Conservation (phyloP, 805 yeast species). For the Ogataea ramenticola region DNA sequence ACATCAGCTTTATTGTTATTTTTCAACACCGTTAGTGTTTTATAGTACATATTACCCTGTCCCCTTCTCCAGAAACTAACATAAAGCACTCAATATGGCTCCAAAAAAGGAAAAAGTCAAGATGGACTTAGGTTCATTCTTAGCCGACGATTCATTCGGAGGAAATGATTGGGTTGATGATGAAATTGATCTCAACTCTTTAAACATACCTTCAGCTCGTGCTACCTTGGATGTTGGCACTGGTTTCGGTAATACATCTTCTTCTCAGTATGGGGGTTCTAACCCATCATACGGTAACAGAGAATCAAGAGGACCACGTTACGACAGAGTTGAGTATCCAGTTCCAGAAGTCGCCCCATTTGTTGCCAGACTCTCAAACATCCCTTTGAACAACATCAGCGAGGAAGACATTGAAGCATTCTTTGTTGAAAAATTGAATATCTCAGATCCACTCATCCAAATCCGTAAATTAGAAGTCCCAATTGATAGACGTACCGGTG, state of each 20-base stretch:
- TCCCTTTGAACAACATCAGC: slow-evolving; percentile 75
- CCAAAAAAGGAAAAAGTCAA: slow-evolving; percentile 57
- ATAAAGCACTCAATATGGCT: slow-evolving; percentile 29
- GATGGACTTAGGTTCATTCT: slow-evolving; percentile 84
- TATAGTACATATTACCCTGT: background rate
- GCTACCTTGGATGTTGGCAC: slow-evolving; percentile 7
- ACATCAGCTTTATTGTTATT: background rate
- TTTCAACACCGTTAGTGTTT: background rate
- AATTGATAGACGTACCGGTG: slow-evolving; percentile 55
- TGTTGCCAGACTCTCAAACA: slow-evolving; percentile 81
- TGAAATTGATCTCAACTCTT: slow-evolving; percentile 52
- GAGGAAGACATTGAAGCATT: slow-evolving; percentile 60
- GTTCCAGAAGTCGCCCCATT: slow-evolving; percentile 89
- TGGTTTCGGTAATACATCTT: slow-evolving; percentile 18
- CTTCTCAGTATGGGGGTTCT: slow-evolving; percentile 14
- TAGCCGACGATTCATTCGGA: slow-evolving; percentile 62
- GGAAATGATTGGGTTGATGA: slow-evolving; percentile 83
- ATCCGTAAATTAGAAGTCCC: slow-evolving; percentile 68
- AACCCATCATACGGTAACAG: slow-evolving; percentile 4
- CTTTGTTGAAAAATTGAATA: slow-evolving; percentile 45
- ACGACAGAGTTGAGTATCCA: slow-evolving; percentile 65
- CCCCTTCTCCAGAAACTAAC: too few relatives aligned
- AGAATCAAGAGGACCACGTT: slow-evolving; percentile 8
- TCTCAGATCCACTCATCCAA: slow-evolving; percentile 41
- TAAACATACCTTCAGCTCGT: slow-evolving; percentile 4